A percentile compares a stretch with the other conserved stretches of the same genome.
These are phyloP conservation scores for Fusarium verticillioides DNA, from an alignment of 2,329 filamentous ascomycete species.

Conservation along the genomic window DNA sequence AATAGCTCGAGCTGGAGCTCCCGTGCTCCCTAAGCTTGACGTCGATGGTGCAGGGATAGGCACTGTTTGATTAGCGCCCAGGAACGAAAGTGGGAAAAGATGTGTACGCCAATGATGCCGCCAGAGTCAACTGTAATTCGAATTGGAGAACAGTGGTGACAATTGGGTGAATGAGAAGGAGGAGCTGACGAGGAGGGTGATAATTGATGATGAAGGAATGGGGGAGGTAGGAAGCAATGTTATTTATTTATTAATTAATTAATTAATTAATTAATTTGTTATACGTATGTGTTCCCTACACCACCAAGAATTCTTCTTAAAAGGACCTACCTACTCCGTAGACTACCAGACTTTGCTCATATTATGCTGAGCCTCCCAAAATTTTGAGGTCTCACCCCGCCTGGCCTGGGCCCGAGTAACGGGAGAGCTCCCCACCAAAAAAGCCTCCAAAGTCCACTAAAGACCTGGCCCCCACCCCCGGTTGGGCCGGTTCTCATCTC, in stretches of 20 bases:
- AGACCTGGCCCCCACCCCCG: conserved; percentile 4
- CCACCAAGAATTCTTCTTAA: neutral
- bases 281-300: neutral
- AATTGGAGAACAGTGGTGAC: neutral
- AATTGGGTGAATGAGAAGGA: neutral
- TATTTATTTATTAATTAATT: neutral
- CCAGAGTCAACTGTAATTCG: conserved; percentile 1
- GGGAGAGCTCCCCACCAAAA: conserved; percentile 17
- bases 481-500: conserved; percentile 10
- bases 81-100: conserved; percentile 36
- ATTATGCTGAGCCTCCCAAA: neutral
- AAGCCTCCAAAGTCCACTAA: neutral
- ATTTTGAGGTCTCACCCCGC: neutral
- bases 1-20: conserved; percentile 29
- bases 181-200: conserved; percentile 1
- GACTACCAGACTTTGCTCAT: neutral
- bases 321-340: neutral
- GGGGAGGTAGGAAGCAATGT: neutral
- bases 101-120: conserved; percentile 21
- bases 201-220: neutral
- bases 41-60: conserved; percentile 31
- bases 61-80: conserved; percentile 24
- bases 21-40: conserved; percentile 29
- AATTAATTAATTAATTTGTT: neutral
- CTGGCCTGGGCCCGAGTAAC: conserved; percentile 5